Percentiles rank a stretch among this genome's conserved stretches.
Conservation (phyloP, 345 rosid species). For the Eucalyptus marginata region DNA sequence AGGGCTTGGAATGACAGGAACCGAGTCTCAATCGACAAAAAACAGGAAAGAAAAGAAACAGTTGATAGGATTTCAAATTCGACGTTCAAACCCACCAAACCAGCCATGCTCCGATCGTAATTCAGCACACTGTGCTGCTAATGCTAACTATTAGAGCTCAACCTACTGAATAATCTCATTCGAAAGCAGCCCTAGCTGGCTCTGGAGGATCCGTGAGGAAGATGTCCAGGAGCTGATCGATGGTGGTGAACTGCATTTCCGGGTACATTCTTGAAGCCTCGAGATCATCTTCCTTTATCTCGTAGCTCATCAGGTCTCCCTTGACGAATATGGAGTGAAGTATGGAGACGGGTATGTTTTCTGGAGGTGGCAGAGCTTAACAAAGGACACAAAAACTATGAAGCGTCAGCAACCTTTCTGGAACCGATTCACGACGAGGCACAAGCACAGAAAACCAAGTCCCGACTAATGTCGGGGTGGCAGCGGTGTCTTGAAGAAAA, state of each 20-base stretch:
- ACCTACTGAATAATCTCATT: background rate
- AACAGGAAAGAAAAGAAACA: background rate
- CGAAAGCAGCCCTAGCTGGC: background rate
- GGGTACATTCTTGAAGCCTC: conserved; percentile 21
- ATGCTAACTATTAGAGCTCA: background rate
- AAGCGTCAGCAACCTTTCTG: background rate
- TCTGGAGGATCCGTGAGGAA: conserved; percentile 8
- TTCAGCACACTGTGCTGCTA: background rate
- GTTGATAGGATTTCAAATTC: too few species aligned
- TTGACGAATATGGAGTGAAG: conserved; percentile 1
- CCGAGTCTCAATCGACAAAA: background rate
- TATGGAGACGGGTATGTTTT: conserved; percentile 7
- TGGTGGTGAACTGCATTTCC: background rate
- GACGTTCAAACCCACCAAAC: too few species aligned
- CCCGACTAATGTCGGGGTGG: background rate
- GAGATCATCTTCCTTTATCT: background rate
- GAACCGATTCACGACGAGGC: background rate
- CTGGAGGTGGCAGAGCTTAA: conserved; percentile 9
- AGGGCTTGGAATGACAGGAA: background rate
- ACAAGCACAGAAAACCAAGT: background rate
- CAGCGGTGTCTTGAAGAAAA: background rate
- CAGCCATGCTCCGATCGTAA: background rate
- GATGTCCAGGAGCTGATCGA: conserved; percentile 19
- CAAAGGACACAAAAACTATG: background rate
- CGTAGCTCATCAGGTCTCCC: conserved; percentile 5